These are phyloP conservation scores for Talaromyces nanjingensis DNA, from an alignment of 495 filamentous ascomycete genomes.

Conservation along the genomic window DNA sequence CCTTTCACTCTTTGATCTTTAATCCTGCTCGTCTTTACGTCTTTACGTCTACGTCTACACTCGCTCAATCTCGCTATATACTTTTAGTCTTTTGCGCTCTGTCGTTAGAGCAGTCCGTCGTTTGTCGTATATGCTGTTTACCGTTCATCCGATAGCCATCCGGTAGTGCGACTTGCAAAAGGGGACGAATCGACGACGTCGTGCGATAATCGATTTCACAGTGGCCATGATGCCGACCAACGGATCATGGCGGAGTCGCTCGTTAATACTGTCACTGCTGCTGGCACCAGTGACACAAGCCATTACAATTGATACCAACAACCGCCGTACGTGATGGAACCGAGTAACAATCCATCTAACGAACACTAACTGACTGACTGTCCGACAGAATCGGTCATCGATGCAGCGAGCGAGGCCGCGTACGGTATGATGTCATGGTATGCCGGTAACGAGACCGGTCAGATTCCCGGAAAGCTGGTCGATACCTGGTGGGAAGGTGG, in stretches of 20 bases:
- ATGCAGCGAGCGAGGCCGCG: conserved; percentile 50
- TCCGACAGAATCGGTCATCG: conserved; percentile 55
- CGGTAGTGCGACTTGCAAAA: background rate
- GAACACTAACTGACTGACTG: background rate
- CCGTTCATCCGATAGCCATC: background rate
- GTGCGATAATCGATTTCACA: background rate
- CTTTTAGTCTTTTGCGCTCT: background rate
- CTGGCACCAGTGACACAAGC: conserved; percentile 10
- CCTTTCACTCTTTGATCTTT: background rate
- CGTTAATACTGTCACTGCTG: conserved; percentile 5
- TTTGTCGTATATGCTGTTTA: background rate
- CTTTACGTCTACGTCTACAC: background rate
- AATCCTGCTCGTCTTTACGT: background rate
- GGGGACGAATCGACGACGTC: background rate
- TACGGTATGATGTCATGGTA: conserved; percentile 67
- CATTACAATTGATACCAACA: conserved; percentile 13
- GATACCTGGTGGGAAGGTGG: conserved; percentile 75
- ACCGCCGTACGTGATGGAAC: conserved; percentile 13
- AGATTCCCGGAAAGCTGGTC: conserved; percentile 51
- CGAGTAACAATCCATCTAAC: background rate
- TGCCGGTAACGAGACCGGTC: conserved; percentile 54
- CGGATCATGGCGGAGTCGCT: conserved; percentile 4
- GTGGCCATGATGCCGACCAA: background rate
- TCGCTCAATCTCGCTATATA: background rate
- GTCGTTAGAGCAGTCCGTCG: background rate